Evolutionary conservation across 495 filamentous ascomycete genomes (phyloP), one percentile per base, ranked within the genome.

Genomic region (Beverwykella pulmonaria): DNA sequence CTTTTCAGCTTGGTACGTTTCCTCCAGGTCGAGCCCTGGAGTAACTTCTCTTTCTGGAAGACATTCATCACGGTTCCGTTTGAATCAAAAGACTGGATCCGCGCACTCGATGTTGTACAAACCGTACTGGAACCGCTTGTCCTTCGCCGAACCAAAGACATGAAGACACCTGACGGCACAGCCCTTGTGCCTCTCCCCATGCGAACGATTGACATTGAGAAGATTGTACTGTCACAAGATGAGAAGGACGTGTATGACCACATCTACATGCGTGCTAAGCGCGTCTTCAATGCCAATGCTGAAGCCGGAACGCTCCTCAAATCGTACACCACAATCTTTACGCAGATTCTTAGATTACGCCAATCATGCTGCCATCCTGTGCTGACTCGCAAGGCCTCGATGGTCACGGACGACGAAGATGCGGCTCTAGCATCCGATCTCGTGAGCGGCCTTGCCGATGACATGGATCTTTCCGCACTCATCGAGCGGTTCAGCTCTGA

Each of bases 21-120:
- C 77, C 78, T 98, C 30, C 84, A 89, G 62, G 94, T 98, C 8
- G 95, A 98, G 71, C 94, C 94, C 0, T 98, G 94, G 94, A 91
- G 88, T 62, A 98, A 97, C 75, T 98, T 98, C 74, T 94, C 92
- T 3, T 98, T 95, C 79, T 98, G 94, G 94, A 91, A 93, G 65
- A 98, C 95, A 0, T 98, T 98, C 76, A 98, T 98, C 68, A 98
- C 95, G 0, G 87, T 93, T 15, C 94, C 94, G 0, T 98, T 98
- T 58, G 94, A 98, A 74, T 91, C 90, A 0, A 95, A 94, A 67
- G 89, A 98, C 68, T 97, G 92, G 67, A 84, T 97, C 52, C 87
- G 92, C 5, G 94, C 95, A 1, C 83, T 98, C 8, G 94, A 98
- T 73, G 95, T 98, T 3, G 95, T 98, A 1, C 94, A 98, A 71